Base-by-base conservation (phyloP, 2,329 filamentous ascomycete species). In the Aspergillus brasiliensis region DNA sequence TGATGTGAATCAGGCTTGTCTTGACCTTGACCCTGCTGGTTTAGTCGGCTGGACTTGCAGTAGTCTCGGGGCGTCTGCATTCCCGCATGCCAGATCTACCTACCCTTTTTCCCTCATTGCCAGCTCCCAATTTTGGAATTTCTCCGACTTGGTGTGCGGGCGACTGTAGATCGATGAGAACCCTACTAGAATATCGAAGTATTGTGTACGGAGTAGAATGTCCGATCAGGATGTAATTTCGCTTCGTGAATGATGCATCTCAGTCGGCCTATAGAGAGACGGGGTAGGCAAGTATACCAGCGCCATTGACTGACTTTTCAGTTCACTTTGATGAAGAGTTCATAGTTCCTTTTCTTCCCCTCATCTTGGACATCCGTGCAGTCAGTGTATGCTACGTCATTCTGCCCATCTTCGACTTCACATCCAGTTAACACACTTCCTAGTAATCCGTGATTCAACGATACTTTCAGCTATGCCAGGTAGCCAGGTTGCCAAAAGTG, bases 61-160 rank as follows among this genome's bases (percentile, higher is more conserved):
- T 61, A 61, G 59, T 38, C 44, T 28, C 37, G 51, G 59, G 59
- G 59, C 58, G 51, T 54, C 51, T 61, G 59, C 59, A 58, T 58
- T 55, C 44, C 57, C 55, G 59, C 56, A 61, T 55, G 55, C 53
- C 37, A 58, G 44, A 55, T 58, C 56, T 53, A 31, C 27, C 56
- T 53, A 31, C 27, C 25, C 46, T 54, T n/a, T n/a, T 44, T 46
- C 23, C 23, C 34, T 34, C 47, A n/a, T 17, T 42, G 46, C 21
- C 21, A n/a, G 28, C 44, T 31, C 23, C 44, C 17, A 23, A 23
- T 52, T 28, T 37, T 44, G 28, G 17, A 34, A 15, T 34, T 40
- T 44, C 37, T 54, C 51, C 51, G 51, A 54, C 31, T 5, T 19
- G 10, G 19, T 34, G 31, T 34, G 21, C 17, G 8, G 17, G 17